phyloP scores from a whole-genome alignment of 768 basidiomycete species.

The Auriscalpium vulgare region DNA sequence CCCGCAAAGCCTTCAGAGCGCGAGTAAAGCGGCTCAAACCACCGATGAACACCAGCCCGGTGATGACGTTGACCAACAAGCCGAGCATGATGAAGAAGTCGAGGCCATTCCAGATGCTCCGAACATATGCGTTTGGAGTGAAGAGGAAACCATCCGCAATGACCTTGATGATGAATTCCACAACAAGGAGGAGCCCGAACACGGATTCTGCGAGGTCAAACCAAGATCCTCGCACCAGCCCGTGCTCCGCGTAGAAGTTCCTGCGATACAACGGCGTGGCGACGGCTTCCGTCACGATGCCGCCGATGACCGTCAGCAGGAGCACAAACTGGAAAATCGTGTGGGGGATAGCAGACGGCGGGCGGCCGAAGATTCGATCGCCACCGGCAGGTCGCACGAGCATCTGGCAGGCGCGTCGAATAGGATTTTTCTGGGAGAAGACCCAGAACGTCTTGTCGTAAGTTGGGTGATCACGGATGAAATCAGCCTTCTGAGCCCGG shows the following conservation, averaged over 20 bases:
- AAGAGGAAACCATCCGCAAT: conserved; percentile 89
- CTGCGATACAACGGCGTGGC: conserved; percentile 83
- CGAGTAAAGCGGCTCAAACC: conserved; percentile 78
- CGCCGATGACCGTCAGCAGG: conserved; percentile 68
- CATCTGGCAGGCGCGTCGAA: conserved; percentile 74
- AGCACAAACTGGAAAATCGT: conserved; percentile 70
- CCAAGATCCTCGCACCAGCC: conserved; percentile 66
- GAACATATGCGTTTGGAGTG: conserved; percentile 86
- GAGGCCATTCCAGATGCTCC: conserved; percentile 86
- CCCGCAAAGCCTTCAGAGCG: conserved; percentile 80
- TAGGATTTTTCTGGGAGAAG: conserved; percentile 67
- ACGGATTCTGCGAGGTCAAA: conserved; percentile 75
- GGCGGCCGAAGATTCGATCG: conserved; percentile 79
- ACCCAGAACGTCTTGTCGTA: conserved; percentile 91
- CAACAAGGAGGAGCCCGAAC: conserved; percentile 62
- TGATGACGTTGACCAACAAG: conserved; percentile 65
- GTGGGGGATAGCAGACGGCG: conserved; percentile 55
- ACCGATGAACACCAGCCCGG: conserved; percentile 65
- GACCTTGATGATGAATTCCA: conserved; percentile 86
- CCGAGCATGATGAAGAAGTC: conserved; percentile 83
- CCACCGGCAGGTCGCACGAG: conserved; percentile 78
- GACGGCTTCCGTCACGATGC: conserved; percentile 72
- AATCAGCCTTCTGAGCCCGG: conserved; percentile 72
- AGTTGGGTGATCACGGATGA: conserved; percentile 80
- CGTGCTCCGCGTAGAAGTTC: conserved; percentile 54